Conservation (phyloP, 352 stramenopile species). For the Aphanomyces stellatus region DNA sequence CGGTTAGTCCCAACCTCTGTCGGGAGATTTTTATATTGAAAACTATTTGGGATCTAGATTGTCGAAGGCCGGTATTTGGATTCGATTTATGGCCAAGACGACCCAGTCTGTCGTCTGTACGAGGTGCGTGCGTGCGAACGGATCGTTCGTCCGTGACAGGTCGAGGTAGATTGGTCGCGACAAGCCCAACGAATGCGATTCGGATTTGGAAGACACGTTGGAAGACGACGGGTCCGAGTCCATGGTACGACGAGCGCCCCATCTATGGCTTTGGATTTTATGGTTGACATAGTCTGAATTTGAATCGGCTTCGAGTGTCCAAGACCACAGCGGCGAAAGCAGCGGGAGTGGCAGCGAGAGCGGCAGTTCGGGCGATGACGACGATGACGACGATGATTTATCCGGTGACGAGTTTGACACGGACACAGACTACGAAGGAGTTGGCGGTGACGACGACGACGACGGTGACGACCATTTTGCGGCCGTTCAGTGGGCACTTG, state of each 20-base stretch:
- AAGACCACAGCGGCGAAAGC: no score
- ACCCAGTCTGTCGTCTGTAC: slow-evolving; percentile 78
- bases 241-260: neutral
- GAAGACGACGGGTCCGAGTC: slow-evolving; percentile 41
- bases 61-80: slow-evolving; percentile 70
- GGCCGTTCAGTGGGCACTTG: slow-evolving; percentile 27
- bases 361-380: neutral
- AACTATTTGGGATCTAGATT: no score
- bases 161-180: slow-evolving; percentile 59
- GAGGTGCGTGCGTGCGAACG: slow-evolving; percentile 33
- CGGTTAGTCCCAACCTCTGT: slow-evolving; percentile 15
- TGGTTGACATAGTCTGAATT: no score
- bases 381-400: neutral
- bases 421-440: neutral
- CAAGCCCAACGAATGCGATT: slow-evolving; percentile 78
- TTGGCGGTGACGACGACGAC: slow-evolving; percentile 33
- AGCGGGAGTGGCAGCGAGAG: no score
- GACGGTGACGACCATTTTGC: slow-evolving; percentile 41
- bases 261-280: no score
- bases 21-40: no score
- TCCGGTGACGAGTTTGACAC: neutral
- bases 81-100: slow-evolving; percentile 43
- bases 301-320: no score
- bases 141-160: no score
- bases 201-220: slow-evolving; percentile 68